These are phyloP conservation scores for Mortierella sp. DNA, from an alignment of 371 early-diverging fungal genomes.

Conservation along the genomic window DNA sequence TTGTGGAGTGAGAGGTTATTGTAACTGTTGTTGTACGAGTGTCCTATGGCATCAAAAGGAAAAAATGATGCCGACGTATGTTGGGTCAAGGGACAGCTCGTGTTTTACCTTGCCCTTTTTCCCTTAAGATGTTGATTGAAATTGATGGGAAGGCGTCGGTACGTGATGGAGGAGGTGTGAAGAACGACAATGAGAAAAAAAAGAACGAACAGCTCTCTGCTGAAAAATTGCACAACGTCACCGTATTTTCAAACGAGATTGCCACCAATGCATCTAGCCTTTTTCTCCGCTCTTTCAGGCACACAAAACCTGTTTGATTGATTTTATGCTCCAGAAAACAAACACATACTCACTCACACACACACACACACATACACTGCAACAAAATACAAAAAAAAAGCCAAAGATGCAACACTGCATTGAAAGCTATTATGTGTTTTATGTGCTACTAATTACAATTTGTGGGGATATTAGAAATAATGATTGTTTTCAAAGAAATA, in stretches of 20 bases:
- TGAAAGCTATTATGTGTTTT: constrained; percentile 1
- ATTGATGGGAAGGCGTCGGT: constrained; percentile 10
- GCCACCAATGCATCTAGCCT: not conserved
- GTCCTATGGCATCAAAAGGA: not conserved
- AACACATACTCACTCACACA: too few species aligned
- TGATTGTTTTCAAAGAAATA: not conserved
- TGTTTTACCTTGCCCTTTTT: constrained; percentile 10
- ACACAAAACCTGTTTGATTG: not conserved
- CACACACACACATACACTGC: not conserved
- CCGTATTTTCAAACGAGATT: too few species aligned
- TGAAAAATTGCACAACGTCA: not conserved
- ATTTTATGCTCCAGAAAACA: too few species aligned
- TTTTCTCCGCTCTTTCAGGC: too few species aligned
- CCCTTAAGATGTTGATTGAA: not conserved
- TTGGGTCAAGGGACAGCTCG: not conserved
- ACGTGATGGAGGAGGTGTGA: not conserved
- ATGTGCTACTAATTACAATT: not conserved
- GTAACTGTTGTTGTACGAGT: not conserved
- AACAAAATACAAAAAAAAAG: constrained; percentile 3
- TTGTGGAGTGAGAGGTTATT: not conserved
- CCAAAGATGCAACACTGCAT: not conserved
- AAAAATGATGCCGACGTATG: not conserved
- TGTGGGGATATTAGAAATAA: not conserved
- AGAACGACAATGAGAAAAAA: not conserved
- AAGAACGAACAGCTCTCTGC: not conserved